Conservation (phyloP, 305 asterid genomes). For the Solanum hybrid region DNA sequence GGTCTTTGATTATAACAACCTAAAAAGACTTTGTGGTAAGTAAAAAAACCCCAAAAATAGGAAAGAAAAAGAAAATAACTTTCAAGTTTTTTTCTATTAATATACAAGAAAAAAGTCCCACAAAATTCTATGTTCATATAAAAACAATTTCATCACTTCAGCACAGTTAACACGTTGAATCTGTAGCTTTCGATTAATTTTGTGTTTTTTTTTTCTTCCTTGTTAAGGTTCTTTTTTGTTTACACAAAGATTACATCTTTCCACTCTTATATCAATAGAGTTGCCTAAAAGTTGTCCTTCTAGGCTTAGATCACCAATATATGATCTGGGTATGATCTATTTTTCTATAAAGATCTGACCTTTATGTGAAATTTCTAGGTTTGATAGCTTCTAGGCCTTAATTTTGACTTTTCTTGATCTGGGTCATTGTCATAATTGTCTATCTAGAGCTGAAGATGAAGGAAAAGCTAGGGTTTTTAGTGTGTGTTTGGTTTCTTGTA, state of each 20-base stretch:
- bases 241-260: neutral
- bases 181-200: neutral
- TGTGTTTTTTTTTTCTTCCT: neutral
- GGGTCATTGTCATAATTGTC: neutral
- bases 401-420: neutral
- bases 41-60: neutral
- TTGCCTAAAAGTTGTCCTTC: neutral
- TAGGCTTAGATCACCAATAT: slow-evolving; percentile 1
- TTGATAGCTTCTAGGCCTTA: neutral
- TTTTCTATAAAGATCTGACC: neutral
- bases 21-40: neutral
- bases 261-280: neutral
- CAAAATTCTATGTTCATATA: neutral
- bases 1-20: neutral
- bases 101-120: neutral
- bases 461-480: slow-evolving; percentile 29
- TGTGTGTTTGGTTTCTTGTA: slow-evolving; percentile 36
- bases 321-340: slow-evolving; percentile 3
- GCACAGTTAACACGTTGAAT: slow-evolving; percentile 7
- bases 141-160: neutral
- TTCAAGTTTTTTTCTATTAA: neutral
- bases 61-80: neutral
- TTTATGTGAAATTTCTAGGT: neutral
- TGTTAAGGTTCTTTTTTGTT: neutral
- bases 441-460: slow-evolving; percentile 27